These are phyloP conservation scores for Dryas drummondii DNA, from an alignment of 306 rosid genomes.

Conservation along the genomic window DNA sequence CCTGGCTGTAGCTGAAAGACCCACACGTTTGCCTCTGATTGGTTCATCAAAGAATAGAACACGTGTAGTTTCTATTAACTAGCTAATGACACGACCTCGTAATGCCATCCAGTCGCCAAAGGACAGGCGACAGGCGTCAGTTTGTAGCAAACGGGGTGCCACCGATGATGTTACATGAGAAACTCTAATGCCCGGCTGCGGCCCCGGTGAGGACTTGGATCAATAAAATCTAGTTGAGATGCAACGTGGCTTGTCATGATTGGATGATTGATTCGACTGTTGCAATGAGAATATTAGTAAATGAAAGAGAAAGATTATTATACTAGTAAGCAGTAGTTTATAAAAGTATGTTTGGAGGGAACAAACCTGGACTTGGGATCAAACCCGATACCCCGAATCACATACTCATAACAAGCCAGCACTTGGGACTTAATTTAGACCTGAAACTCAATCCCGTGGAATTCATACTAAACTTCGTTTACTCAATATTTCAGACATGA, in stretches of 20 bases:
- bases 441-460: too few relatives aligned
- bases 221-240: not conserved
- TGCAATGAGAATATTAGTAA: not conserved
- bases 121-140: constrained; percentile 16
- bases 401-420: too few relatives aligned
- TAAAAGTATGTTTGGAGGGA: too few relatives aligned
- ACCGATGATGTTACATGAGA: not conserved
- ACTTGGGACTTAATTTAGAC: too few relatives aligned
- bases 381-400: too few relatives aligned
- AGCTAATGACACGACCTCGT: not conserved
- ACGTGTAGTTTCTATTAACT: constrained; percentile 8
- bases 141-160: not conserved
- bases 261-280: not conserved
- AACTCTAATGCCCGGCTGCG: too few relatives aligned
- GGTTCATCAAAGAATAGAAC: constrained; percentile 5
- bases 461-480: too few relatives aligned
- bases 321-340: too few relatives aligned
- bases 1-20: constrained; percentile 24
- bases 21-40: constrained; percentile 22
- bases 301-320: too few relatives aligned
- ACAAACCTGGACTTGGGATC: too few relatives aligned
- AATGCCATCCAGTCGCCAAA: not conserved
- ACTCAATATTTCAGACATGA: too few relatives aligned
- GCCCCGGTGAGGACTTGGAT: not conserved
- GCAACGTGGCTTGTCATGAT: constrained; percentile 8